Evolutionary conservation across 164 flowering plant species (phyloP), one percentile per base, ranked within the genome.

Genomic region (Nelumbo lutea): DNA sequence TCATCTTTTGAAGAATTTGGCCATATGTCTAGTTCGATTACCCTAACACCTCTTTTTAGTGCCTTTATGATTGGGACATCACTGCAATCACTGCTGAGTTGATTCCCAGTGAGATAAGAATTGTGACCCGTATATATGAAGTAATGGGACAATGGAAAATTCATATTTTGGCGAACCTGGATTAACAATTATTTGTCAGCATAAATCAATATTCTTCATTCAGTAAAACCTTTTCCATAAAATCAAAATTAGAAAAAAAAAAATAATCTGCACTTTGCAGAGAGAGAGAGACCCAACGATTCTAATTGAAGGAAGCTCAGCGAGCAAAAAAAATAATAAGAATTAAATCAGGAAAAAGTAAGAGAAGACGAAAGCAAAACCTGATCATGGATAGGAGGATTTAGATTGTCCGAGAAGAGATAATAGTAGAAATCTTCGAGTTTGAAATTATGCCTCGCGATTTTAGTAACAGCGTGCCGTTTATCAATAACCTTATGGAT

Each of bases 111-210:
- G 47, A 92, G 72, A 74, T 92, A 92, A 64, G 97, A 88, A 76
- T 92, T 92, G 72, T 92, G 97, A 27, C 97, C 92, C 44, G 96
- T 88, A 70, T 80, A 90, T 76, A 90, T 90, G 82, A 77, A 92
- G 76, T 92, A 92, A 76, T 92, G 89, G 64, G 88, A 81, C 76
- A 92, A 65, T 64, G 97, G 96, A 74, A 89, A 89, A 69, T 78
- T 83, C 97, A 90, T 92, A 80, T 90, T 93, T 50, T 92, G 92
- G 77, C 85, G 88, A 70, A 83, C 78, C 86, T 83, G 80, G 65
- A 78, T 59, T 42, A 58, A 63, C 58, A 68, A 58, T 27, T 40
- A 45, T 58, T 1, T 40, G 14, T 47, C n/a, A 66, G 13, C 2
- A 9, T 15, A 38, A n/a, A 45, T 14, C 41, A 42, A 8, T 2